These are phyloP conservation scores for Lasiosphaeria hispida DNA, from an alignment of 495 filamentous ascomycete species.

Conservation along the genomic window DNA sequence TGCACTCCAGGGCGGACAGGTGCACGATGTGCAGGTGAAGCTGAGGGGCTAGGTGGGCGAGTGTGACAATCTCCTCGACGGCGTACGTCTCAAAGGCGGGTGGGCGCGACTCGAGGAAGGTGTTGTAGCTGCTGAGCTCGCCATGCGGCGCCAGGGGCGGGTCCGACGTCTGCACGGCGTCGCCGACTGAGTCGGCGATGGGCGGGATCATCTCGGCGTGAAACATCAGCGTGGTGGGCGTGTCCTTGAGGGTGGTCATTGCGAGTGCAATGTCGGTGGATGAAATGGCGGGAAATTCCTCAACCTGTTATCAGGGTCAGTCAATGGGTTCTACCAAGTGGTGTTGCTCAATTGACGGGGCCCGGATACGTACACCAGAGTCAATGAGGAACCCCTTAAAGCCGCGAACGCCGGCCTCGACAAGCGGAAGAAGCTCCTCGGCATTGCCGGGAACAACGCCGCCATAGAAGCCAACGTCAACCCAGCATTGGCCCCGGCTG, in stretches of 20 bases:
- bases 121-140: slow-evolving; percentile 75
- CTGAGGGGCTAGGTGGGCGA: slow-evolving; percentile 76
- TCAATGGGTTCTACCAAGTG: slow-evolving; percentile 7
- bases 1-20: slow-evolving; percentile 87
- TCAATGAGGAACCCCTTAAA: slow-evolving; percentile 99
- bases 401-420: slow-evolving; percentile 81
- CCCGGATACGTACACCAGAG: slow-evolving; percentile 69
- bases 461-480: slow-evolving; percentile 97
- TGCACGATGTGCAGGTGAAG: slow-evolving; percentile 94
- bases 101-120: slow-evolving; percentile 89
- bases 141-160: slow-evolving; percentile 74
- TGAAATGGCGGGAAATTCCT: slow-evolving; percentile 91
- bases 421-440: slow-evolving; percentile 72
- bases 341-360: neutral
- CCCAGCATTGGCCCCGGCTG: slow-evolving; percentile 90
- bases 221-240: slow-evolving; percentile 91
- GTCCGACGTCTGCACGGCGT: slow-evolving; percentile 67
- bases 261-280: slow-evolving; percentile 73
- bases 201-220: slow-evolving; percentile 98
- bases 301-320: slow-evolving; percentile 56
- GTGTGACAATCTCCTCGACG: slow-evolving; percentile 77
- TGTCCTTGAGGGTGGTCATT: slow-evolving; percentile 72
- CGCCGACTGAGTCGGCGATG: slow-evolving; percentile 75
- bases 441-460: slow-evolving; percentile 92
- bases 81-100: slow-evolving; percentile 89